Base-by-base conservation (phyloP, 1,139 yeast species). In the Cylindricascospora bacillispora region DNA sequence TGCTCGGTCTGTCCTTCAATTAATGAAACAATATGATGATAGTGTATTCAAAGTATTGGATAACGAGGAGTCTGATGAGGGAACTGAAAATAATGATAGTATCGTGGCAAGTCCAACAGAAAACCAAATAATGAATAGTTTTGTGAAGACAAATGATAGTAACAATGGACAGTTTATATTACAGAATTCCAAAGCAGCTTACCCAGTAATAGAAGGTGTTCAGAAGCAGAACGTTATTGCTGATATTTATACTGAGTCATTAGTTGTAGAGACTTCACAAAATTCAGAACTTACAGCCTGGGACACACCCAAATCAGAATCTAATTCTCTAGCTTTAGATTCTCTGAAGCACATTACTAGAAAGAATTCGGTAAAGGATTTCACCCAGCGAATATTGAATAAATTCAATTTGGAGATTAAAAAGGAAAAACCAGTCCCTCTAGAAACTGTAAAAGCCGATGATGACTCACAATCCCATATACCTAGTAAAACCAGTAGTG, bases 1-100 rank as follows among this genome's bases (percentile, higher is more conserved):
- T n/a, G 34, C 34, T 1, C 56, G 54, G 27, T 51, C 67, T 0
- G 51, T 67, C 11, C 40, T 60, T 1, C 71, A 67, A 22, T 59
- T 69, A 11, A 78, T 78, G 79, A 67, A 70, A 24, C 58, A 57
- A 4, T 69, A 81, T 44, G 95, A 86, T 46, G 52, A 59, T 4
- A 60, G 57, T 13, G 56, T 69, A 1, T 77, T 77, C 48, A 17
- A 23, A 19, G n/a, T 21, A 6, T 20, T 32, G 10, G 15, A 21
- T 1, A 27, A 3, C 9, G n/a, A 6, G 6, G 2, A 25, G 13
- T 25, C n/a, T 6, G 17, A 25, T 9, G 15, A 15, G 4, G 26
- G 15, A n/a, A 24, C 26, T 10, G 26, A 15, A 10, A 15, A 15
- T 14, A 18, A 24, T 4, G 27, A 16, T 14, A 14, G 11, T 2